phyloP scores from a whole-genome alignment of 805 yeast genomes.

The Saccharomycopsis javanensis region DNA sequence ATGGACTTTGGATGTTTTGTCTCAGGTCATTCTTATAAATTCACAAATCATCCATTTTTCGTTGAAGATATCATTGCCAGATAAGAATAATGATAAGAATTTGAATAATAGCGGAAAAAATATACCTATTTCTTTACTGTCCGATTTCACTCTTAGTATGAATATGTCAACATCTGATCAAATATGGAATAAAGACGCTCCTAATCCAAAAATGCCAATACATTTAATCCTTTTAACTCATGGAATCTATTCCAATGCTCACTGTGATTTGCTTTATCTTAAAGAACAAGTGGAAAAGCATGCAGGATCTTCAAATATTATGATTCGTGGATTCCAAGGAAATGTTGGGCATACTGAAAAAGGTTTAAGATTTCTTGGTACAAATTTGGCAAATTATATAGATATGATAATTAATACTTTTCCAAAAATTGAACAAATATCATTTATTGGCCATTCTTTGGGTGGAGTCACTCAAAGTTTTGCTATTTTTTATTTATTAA shows the following conservation, averaged over 20 bases:
- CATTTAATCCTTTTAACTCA: slow-evolving; percentile 85
- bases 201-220: slow-evolving; percentile 42
- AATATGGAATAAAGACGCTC: slow-evolving; percentile 65
- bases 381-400: slow-evolving; percentile 66
- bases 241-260: slow-evolving; percentile 82
- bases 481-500: slow-evolving; percentile 71
- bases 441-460: slow-evolving; percentile 86
- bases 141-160: slow-evolving; percentile 22
- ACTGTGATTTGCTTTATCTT: slow-evolving; percentile 82
- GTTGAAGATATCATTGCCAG: background rate
- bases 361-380: slow-evolving; percentile 79
- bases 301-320: slow-evolving; percentile 47
- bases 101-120: too few species aligned
- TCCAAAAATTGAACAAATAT: slow-evolving; percentile 47
- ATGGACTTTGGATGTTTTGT: slow-evolving; percentile 75
- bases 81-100: slow-evolving; percentile 4
- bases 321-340: slow-evolving; percentile 74
- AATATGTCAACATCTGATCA: slow-evolving; percentile 46
- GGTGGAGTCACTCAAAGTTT: slow-evolving; percentile 91
- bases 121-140: too few species aligned
- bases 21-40: slow-evolving; percentile 64
- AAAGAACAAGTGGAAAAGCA: slow-evolving; percentile 65
- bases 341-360: slow-evolving; percentile 84
- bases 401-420: slow-evolving; percentile 39
- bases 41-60: background rate